Evolutionary conservation across 345 rosid genomes (phyloP).

Genomic region (sweet orange (Citrus sinensis)): DVS_A1.0 CM039165.1:27197501-27198000

Average conservation of each 20-base stretch:
- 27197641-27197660: neutral
- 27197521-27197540: constrained; percentile 51
- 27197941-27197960: constrained; percentile 20
- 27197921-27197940: constrained; percentile 25
- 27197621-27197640: neutral
- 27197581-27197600: neutral
- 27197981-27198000: constrained; percentile 43
- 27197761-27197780: neutral
- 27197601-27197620: neutral
- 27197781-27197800: neutral
- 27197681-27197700: neutral
- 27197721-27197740: neutral
- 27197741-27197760: neutral
- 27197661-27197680: neutral
- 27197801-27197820: neutral
- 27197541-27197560: constrained; percentile 48
- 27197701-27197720: neutral
- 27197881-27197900: neutral
- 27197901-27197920: neutral
- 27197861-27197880: neutral
- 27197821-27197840: neutral
- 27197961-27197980: constrained; percentile 21
- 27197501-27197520: constrained; percentile 56
- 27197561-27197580: constrained; percentile 36
- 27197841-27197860: neutral